Conservation (phyloP, 1,139 yeast genomes). For the Hansenula lynferdii region DNA sequence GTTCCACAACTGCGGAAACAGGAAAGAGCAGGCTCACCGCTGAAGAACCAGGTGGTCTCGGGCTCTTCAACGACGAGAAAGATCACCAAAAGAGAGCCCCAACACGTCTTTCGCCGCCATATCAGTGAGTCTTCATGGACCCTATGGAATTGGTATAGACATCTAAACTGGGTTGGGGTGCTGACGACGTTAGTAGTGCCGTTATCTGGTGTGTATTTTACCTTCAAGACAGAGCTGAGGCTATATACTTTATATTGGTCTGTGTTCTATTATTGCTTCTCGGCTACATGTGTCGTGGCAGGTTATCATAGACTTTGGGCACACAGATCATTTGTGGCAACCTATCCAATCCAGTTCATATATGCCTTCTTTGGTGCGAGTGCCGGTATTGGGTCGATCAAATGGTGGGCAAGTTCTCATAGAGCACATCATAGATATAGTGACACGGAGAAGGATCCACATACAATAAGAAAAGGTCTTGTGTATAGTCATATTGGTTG, state of each 20-base stretch:
- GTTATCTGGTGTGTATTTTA: conserved; percentile 17
- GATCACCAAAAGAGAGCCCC: neutral
- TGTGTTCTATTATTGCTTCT: conserved; percentile 34
- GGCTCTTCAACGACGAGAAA: neutral
- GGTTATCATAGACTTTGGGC: conserved; percentile 68
- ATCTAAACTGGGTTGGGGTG: conserved; percentile 30
- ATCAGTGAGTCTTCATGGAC: conserved; percentile 32
- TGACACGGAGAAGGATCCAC: conserved; percentile 67
- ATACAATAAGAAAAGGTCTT: conserved; percentile 50
- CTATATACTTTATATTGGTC: conserved; percentile 41
- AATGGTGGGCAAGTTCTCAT: conserved; percentile 63
- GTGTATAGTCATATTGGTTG: conserved; percentile 63
- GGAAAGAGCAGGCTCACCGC: neutral
- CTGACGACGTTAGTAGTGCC: conserved; percentile 25
- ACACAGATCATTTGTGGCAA: conserved; percentile 47
- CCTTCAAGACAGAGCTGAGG: conserved; percentile 36
- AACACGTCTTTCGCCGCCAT: conserved; percentile 17
- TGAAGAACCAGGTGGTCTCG: neutral
- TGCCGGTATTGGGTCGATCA: conserved; percentile 59
- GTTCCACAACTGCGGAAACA: too few species aligned
- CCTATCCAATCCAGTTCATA: conserved; percentile 32
- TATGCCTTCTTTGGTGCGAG: conserved; percentile 55
- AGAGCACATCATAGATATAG: conserved; percentile 68
- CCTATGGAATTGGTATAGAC: conserved; percentile 30
- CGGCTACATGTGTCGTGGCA: conserved; percentile 40